Base-by-base conservation (phyloP, 345 rosid genomes). In the Carallia pectinifolia region DNA sequence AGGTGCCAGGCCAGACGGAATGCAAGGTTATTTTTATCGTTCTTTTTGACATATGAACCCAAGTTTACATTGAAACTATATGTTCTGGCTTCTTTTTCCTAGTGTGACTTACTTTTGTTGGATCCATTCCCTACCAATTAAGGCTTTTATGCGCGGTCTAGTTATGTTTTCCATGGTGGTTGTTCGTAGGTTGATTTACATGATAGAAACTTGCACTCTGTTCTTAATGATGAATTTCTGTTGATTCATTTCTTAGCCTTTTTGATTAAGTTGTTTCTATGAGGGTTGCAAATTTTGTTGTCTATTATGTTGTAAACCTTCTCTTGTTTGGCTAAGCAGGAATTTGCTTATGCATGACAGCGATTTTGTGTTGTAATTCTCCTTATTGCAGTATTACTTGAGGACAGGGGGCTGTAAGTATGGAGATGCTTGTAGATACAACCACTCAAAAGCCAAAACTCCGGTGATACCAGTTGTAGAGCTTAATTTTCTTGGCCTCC, bases 341-440 rank as follows among this genome's bases (percentile, higher is more conserved):
- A 29, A 55, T 54, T 19, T 7, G 58, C 58, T 18, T 5, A 29
- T 8, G 13, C 13, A 55, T 55, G 59, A 23, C 1, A 10, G 13
- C 19, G 27, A 8, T 55, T 55, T 55, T 55, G 7, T 55, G 33
- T 23, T 55, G 3, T 23, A 23, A 56, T 12, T 44, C 50, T 44
- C 16, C 38, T 63, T 68, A 44, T 70, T 76, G 79, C 89, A 95
- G 99, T 95, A 85, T 81, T 95, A 88, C 87, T 78, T 92, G 71
- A 89, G 87, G 77, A 89, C 92, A 58, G 98, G 98, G 34, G 99
- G 99, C 33, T 95, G 99, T 74, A 95, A 89, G 83, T 95, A 77
- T 78, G 98, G 98, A 64, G 83, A 81, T 68, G 83, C 87, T 69
- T 95, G 98, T 82, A 86, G 86, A 81, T 95, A 74, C 86, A 86